These are phyloP conservation scores for Mimosa bimucronata DNA, from an alignment of 306 rosid species.

Conservation along the genomic window DNA sequence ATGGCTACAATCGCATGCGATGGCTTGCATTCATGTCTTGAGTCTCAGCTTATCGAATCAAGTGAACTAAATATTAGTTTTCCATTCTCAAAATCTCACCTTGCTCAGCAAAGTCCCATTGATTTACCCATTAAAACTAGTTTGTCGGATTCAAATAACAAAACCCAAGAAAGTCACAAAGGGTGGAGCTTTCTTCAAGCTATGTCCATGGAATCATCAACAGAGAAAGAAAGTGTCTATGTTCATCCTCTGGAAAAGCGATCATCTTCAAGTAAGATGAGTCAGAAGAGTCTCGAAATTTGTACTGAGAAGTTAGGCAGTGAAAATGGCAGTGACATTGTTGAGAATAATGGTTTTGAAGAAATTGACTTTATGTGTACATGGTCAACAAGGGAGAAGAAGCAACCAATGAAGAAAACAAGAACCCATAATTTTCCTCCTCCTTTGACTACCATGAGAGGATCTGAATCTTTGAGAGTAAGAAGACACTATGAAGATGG, in stretches of 20 bases:
- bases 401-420: constrained; percentile 39
- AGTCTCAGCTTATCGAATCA: constrained; percentile 63
- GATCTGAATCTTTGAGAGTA: constrained; percentile 52
- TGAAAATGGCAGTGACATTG: constrained; percentile 73
- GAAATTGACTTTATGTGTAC: constrained; percentile 43
- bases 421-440: constrained; percentile 65
- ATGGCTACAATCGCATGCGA: constrained; percentile 79
- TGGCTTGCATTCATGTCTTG: constrained; percentile 58
- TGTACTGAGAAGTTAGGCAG: constrained; percentile 92
- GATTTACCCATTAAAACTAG: constrained; percentile 46
- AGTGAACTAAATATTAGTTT: constrained; percentile 53
- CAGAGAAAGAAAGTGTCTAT: constrained; percentile 42
- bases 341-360: constrained; percentile 33
- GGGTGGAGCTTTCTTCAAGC: constrained; percentile 70
- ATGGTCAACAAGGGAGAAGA: constrained; percentile 21
- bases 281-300: constrained; percentile 68
- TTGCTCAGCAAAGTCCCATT: constrained; percentile 32
- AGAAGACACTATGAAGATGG: constrained; percentile 69
- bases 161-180: constrained; percentile 23
- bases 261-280: constrained; percentile 45
- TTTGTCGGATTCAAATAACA: constrained; percentile 38
- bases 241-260: constrained; percentile 54
- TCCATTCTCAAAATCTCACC: constrained; percentile 41
- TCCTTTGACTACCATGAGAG: constrained; percentile 86
- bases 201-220: constrained; percentile 32